These are phyloP conservation scores for Coniosporium apollinis DNA, from an alignment of 495 filamentous ascomycete genomes.

Conservation along the genomic window DNA sequence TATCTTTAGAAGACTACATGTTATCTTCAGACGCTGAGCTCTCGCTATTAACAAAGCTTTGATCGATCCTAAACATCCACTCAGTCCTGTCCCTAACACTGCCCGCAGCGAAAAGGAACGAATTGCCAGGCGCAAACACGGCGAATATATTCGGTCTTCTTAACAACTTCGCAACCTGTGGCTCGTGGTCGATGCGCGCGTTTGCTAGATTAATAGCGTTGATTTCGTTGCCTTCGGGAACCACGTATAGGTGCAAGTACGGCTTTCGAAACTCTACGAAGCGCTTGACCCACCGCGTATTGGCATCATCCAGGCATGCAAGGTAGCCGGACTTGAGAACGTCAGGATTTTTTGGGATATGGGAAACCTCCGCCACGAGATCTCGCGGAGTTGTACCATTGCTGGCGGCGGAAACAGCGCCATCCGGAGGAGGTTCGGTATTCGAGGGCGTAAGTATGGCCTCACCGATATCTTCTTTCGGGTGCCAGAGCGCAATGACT, in stretches of 20 bases:
- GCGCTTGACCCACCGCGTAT: slow-evolving; percentile 69
- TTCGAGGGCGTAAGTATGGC: slow-evolving; percentile 60
- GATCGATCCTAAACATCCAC: slow-evolving; percentile 74
- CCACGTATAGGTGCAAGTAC: slow-evolving; percentile 77
- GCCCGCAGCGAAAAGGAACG: slow-evolving; percentile 80
- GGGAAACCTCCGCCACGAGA: slow-evolving; percentile 51
- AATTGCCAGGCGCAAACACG: slow-evolving; percentile 81
- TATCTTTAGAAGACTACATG: too few relatives aligned
- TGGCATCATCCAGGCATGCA: slow-evolving; percentile 55
- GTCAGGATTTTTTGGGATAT: slow-evolving; percentile 44
- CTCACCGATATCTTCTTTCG: slow-evolving; percentile 54
- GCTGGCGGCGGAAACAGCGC: slow-evolving; percentile 28
- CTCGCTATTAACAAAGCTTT: slow-evolving; percentile 32
- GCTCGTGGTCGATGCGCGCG: slow-evolving; percentile 70
- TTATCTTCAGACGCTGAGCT: too few relatives aligned
- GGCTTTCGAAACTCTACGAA: slow-evolving; percentile 87
- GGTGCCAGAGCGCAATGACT: slow-evolving; percentile 63
- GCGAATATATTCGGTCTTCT: slow-evolving; percentile 61
- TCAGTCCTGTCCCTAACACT: slow-evolving; percentile 81
- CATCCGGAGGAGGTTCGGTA: slow-evolving; percentile 55
- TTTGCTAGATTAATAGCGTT: slow-evolving; percentile 74
- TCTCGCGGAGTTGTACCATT: slow-evolving; percentile 14
- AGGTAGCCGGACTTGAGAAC: slow-evolving; percentile 76
- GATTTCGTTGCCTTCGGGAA: slow-evolving; percentile 75
- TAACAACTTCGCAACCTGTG: slow-evolving; percentile 67